These are phyloP conservation scores for Heliamphora exappendiculata DNA, from an alignment of 148 eudicot species.

Conservation along the genomic window DNA sequence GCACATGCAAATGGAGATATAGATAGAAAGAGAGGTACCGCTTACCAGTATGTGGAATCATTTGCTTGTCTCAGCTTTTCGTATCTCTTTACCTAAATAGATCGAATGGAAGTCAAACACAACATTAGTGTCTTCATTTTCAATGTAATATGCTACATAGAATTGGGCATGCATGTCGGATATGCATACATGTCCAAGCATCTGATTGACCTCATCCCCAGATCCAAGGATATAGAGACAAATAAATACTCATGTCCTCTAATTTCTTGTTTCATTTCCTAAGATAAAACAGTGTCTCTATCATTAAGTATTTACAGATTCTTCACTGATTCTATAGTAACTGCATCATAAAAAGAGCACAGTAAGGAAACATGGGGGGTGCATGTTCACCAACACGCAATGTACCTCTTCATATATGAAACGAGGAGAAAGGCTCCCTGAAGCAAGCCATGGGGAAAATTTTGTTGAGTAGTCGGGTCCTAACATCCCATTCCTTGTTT, in stretches of 20 bases:
- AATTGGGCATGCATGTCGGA: neutral
- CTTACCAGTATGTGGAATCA: slow-evolving; percentile 88
- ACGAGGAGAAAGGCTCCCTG: slow-evolving; percentile 85
- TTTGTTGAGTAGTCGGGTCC: slow-evolving; percentile 98
- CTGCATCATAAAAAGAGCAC: neutral
- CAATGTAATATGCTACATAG: neutral
- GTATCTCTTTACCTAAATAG: slow-evolving; percentile 68
- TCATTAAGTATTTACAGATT: neutral
- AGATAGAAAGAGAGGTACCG: neutral
- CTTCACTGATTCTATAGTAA: neutral
- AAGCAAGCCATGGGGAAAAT: slow-evolving; percentile 93
- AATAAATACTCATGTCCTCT: neutral
- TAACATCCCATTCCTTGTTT: slow-evolving; percentile 82
- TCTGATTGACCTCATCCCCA: neutral
- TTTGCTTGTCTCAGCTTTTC: slow-evolving; percentile 65
- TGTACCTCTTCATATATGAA: slow-evolving; percentile 73
- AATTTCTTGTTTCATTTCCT: neutral
- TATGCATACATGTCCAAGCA: neutral
- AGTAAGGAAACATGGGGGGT: neutral
- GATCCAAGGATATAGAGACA: neutral
- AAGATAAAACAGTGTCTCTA: neutral
- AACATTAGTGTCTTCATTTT: slow-evolving; percentile 6
- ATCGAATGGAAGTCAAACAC: neutral
- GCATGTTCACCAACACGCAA: neutral
- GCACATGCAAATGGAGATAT: neutral